Percentiles rank a stretch among this genome's conserved stretches.
Evolutionary conservation across 306 rosid species (phyloP).

Genomic region (Ormosia semicastrata): DNA sequence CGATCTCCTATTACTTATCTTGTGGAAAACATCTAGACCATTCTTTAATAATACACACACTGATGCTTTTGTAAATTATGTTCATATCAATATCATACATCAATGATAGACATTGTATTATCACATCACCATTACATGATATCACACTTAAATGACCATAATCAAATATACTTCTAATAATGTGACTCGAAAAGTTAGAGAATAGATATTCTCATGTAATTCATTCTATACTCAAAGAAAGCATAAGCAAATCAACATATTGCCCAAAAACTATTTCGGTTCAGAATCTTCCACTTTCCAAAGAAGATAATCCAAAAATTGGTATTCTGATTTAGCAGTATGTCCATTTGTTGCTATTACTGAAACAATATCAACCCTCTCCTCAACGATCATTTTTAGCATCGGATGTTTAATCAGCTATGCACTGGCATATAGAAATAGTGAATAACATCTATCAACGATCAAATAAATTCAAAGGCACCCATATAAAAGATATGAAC

Average conservation of each 20-base stretch:
- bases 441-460: background rate
- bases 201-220: background rate
- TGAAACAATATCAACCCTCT: background rate
- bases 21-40: background rate
- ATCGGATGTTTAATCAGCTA: background rate
- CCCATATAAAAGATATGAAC: background rate
- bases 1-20: background rate
- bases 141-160: background rate
- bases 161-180: background rate
- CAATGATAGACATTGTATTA: background rate
- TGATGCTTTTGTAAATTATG: background rate
- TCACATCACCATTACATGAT: background rate
- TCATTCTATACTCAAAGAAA: background rate
- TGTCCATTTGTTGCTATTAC: background rate
- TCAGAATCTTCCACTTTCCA: background rate
- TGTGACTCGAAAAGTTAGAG: background rate
- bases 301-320: background rate
- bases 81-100: background rate
- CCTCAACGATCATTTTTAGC: background rate
- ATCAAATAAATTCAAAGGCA: slow-evolving; percentile 21
- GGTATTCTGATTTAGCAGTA: background rate
- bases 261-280: background rate
- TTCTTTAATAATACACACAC: background rate
- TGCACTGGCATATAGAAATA: background rate
- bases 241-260: background rate